Evolutionary conservation across 768 basidiomycete genomes (phyloP), one percentile per base, ranked within the genome.

Genomic region (Boletus rubroflammeus): DNA sequence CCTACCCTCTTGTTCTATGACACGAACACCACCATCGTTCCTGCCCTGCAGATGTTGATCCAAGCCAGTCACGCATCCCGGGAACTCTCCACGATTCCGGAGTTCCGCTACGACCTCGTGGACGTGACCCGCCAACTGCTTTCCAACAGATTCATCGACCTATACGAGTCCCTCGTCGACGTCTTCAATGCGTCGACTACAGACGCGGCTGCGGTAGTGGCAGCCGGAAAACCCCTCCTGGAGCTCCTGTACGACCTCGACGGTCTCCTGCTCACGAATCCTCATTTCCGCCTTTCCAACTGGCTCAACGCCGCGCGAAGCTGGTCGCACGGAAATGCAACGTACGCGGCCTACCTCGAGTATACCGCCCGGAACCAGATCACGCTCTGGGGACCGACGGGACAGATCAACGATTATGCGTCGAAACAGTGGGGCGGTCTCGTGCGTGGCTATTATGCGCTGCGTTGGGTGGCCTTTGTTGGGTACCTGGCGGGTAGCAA

Each of bases 21-120:
- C 53, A 74, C 74, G 0, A 62, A 73, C 61, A 61, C 64, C 1
- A 88, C 89, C 6, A 80, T 95, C 40, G 81, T 91, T 11, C 87
- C 92, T 1, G 84, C 92, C 0, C 73, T 96, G 34, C 80, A 83
- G 51, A 92, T 90, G 3, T 72, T 98, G 2, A 73, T 79, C 5
- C 75, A 70, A 32, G 61, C 66, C 48, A 45, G 65, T 58, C 3
- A 55, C n/a, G n/a, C 47, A 51, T 52, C 53, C 40, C 13, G 55
- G 15, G 35, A 39, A 0, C 64, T 76, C 19, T 5, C 26, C 7
- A 3, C 55, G 2, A 56, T 67, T 5, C 70, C 69, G 3, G 75
- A 76, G 56, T 76, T 72, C 61, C 57, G 52, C 38, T 70, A 71
- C 56, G 75, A 76, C 64, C 62, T 72, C n/a, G 72, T 76, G 15